phyloP scores from a whole-genome alignment of 768 basidiomycete genomes.

The Suillus discolor region DNA sequence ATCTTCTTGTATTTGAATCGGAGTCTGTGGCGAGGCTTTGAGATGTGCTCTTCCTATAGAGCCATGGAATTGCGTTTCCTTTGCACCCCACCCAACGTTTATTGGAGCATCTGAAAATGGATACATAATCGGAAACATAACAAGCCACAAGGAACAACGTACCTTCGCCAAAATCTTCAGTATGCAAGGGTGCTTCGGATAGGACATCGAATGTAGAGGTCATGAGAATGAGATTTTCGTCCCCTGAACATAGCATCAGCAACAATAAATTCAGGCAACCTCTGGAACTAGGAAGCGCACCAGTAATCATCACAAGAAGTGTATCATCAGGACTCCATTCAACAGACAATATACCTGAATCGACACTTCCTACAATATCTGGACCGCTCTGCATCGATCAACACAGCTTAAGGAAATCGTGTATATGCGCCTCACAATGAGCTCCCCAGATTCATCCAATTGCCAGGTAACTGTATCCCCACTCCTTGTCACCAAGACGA shows the following conservation, averaged over 20 bases:
- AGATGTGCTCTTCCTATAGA: slow-evolving; percentile 78
- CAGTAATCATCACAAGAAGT: slow-evolving; percentile 79
- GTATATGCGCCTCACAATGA: slow-evolving; percentile 39
- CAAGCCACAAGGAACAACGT: not conserved
- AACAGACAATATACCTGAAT: slow-evolving; percentile 79
- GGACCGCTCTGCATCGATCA: slow-evolving; percentile 29
- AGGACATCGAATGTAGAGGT: slow-evolving; percentile 87
- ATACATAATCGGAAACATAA: slow-evolving; percentile 12
- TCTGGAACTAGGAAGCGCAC: slow-evolving; percentile 37
- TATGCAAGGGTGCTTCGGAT: slow-evolving; percentile 73
- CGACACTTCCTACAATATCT: slow-evolving; percentile 86
- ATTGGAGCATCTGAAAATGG: slow-evolving; percentile 72
- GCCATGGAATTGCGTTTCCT: slow-evolving; percentile 96
- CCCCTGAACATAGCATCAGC: slow-evolving; percentile 43
- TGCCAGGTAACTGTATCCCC: slow-evolving; percentile 83
- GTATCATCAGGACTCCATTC: slow-evolving; percentile 94
- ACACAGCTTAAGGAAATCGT: not conserved
- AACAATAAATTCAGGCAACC: not conserved
- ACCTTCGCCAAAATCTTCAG: slow-evolving; percentile 85
- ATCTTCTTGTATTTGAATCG: slow-evolving; percentile 48
- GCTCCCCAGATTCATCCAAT: slow-evolving; percentile 47
- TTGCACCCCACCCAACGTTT: slow-evolving; percentile 97
- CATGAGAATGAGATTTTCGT: slow-evolving; percentile 85
- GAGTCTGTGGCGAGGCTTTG: slow-evolving; percentile 53
- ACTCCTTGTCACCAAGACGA: slow-evolving; percentile 68